Conservation (phyloP, 2,329 filamentous ascomycete genomes). For the Fusarium cyanostomum region DNA sequence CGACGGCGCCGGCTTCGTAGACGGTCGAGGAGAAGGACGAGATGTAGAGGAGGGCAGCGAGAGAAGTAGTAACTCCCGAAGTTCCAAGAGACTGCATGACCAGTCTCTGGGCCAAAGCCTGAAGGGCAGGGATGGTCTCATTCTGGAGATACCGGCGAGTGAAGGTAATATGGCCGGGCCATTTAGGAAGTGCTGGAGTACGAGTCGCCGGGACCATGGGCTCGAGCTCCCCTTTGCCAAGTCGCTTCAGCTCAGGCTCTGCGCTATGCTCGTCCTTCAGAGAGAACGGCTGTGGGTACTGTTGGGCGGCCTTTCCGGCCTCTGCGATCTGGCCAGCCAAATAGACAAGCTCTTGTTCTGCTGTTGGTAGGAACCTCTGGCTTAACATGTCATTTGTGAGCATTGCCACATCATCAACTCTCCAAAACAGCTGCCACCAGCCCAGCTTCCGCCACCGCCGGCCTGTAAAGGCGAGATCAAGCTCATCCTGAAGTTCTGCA, state of each 20-base stretch:
- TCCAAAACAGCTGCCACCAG: constrained; percentile 97
- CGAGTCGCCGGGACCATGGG: constrained; percentile 35
- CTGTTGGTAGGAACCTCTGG: constrained; percentile 77
- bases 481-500: constrained; percentile 80
- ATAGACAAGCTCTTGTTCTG: constrained; percentile 85
- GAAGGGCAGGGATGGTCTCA: constrained; percentile 75
- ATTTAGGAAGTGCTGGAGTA: constrained; percentile 56
- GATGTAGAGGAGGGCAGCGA: constrained; percentile 66
- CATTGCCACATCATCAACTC: constrained; percentile 89
- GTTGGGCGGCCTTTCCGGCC: constrained; percentile 43
- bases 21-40: constrained; percentile 62
- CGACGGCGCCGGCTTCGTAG: constrained; percentile 71
- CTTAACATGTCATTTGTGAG: constrained; percentile 82
- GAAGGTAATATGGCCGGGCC: constrained; percentile 78
- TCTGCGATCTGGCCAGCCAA: constrained; percentile 79
- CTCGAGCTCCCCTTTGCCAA: constrained; percentile 41
- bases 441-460: constrained; percentile 79
- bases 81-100: constrained; percentile 80
- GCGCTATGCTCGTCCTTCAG: constrained; percentile 3
- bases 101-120: constrained; percentile 76
- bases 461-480: constrained; percentile 81
- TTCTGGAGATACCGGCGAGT: constrained; percentile 73
- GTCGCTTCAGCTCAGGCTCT: constrained; percentile 24
- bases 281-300: constrained; percentile 51
- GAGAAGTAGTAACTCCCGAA: constrained; percentile 67